These are phyloP conservation scores for Candida manassasensis DNA, from an alignment of 805 yeast species.

Conservation along the genomic window DNA sequence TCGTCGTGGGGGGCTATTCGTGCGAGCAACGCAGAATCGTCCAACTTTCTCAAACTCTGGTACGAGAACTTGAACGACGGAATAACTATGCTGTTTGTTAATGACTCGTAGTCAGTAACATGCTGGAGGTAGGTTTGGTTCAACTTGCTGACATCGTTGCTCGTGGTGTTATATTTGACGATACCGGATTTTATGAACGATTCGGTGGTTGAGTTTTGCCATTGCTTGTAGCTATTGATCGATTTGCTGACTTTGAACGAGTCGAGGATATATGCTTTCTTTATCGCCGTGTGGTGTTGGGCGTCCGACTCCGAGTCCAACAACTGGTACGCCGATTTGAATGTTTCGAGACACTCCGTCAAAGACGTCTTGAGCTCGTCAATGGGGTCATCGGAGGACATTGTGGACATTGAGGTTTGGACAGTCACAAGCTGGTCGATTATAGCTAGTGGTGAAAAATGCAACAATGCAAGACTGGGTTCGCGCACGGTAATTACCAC, in stretches of 20 bases:
- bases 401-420: conserved; percentile 1
- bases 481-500: too few species aligned
- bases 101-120: conserved; percentile 19
- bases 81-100: conserved; percentile 18
- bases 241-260: conserved; percentile 30
- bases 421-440: too few species aligned
- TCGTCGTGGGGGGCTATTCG: conserved; percentile 11
- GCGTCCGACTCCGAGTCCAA: conserved; percentile 5
- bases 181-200: conserved; percentile 21
- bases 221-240: conserved; percentile 25
- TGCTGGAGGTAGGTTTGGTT: conserved; percentile 20
- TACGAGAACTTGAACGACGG: conserved; percentile 26
- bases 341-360: conserved; percentile 5
- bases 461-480: too few species aligned
- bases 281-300: conserved; percentile 3
- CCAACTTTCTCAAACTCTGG: conserved; percentile 22
- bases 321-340: conserved; percentile 13
- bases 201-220: conserved; percentile 18
- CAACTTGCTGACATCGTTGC: conserved; percentile 25
- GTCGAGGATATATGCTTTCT: conserved; percentile 25
- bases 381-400: background rate
- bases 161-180: conserved; percentile 24
- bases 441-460: too few species aligned
- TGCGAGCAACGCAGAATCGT: conserved; percentile 17
- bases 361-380: background rate